Base-by-base conservation (phyloP, 108 stramenopile species). In the Cyclotella sp. region DNA sequence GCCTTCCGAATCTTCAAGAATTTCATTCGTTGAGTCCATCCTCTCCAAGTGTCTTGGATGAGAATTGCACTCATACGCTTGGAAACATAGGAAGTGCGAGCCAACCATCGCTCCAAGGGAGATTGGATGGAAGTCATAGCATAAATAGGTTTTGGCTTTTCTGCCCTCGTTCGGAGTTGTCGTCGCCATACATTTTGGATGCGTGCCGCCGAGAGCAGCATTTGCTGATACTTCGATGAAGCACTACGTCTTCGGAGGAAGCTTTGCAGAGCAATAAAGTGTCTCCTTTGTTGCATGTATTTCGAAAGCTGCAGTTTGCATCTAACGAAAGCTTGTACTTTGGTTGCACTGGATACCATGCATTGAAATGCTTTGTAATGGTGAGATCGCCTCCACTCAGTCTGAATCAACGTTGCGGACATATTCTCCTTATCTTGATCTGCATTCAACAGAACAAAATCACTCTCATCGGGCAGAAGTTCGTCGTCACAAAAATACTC, bases 1-100 rank as follows among this genome's bases (percentile, higher is more conserved):
- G 65, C 22, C 9, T 42, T 21, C 44, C 45, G 8, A 5, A 24
- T n/a, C 11, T 26, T 10, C 21, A 24, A 16, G 45, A 66, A 59
- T 49, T 42, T 26, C 27, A 18, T 28, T 28, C 60, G 28, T 15
- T 61, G 42, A 9, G 11, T 41, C 24, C 44, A 24, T 34, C 18
- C 39, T 46, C 60, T 60, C 59, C 71, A 60, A 44, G n/a, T 7
- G 1, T 59, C 5, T n/a, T 72, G 71, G 21, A 72, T 72, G 22
- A 45, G 26, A 28, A 72, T 16, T 6, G 45, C 44, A 61, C 29
- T 61, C 60, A 1, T 34, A 34, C 54, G 30, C 40, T 63, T 39
- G 21, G 9, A 21, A 39, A 27, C 18, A 63, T 63, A 40, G 10
- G 18, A 19, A 1, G 62, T 8, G 13, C 26, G 62, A 14, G n/a